Percentiles rank a stretch among this genome's conserved stretches.
Evolutionary conservation across 768 basidiomycete species (phyloP).

Genomic region (Cubamyces sp.): DNA sequence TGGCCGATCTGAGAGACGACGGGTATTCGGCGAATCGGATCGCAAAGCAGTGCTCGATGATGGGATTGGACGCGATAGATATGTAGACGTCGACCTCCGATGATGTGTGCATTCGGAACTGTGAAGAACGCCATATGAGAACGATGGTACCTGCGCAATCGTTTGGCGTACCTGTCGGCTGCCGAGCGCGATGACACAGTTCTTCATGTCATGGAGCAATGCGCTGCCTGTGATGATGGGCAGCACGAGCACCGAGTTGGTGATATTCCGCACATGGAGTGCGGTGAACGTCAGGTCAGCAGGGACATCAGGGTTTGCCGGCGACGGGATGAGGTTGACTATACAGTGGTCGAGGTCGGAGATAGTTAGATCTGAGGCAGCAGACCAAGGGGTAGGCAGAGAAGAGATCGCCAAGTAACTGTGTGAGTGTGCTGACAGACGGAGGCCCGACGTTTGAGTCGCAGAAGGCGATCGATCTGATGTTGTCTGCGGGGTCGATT

Average conservation of each 20-base stretch:
- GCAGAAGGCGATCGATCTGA: not conserved
- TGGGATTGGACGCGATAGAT: constrained; percentile 67
- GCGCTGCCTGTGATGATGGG: constrained; percentile 72
- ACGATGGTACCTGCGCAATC: not conserved
- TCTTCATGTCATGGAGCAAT: constrained; percentile 63
- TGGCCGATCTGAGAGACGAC: constrained; percentile 26
- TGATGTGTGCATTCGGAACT: constrained; percentile 92
- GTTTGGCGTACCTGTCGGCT: constrained; percentile 75
- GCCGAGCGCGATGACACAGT: constrained; percentile 68
- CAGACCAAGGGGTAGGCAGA: constrained; percentile 40
- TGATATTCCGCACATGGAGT: constrained; percentile 65
- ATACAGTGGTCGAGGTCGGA: constrained; percentile 70
- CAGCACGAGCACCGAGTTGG: constrained; percentile 64
- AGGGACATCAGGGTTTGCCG: constrained; percentile 11
- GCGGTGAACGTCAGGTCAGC: constrained; percentile 46
- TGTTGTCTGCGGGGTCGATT: not conserved
- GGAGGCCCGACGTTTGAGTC: constrained; percentile 35
- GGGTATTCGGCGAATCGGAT: constrained; percentile 75
- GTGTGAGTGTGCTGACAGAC: constrained; percentile 50
- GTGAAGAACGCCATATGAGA: constrained; percentile 4
- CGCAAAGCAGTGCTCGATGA: constrained; percentile 73
- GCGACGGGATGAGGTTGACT: constrained; percentile 59
- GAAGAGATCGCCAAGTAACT: constrained; percentile 50
- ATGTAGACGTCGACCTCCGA: constrained; percentile 66
- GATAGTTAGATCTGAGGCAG: constrained; percentile 60